phyloP scores from a whole-genome alignment of 2,329 filamentous ascomycete genomes.

The Fusarium mangiferae region DNA sequence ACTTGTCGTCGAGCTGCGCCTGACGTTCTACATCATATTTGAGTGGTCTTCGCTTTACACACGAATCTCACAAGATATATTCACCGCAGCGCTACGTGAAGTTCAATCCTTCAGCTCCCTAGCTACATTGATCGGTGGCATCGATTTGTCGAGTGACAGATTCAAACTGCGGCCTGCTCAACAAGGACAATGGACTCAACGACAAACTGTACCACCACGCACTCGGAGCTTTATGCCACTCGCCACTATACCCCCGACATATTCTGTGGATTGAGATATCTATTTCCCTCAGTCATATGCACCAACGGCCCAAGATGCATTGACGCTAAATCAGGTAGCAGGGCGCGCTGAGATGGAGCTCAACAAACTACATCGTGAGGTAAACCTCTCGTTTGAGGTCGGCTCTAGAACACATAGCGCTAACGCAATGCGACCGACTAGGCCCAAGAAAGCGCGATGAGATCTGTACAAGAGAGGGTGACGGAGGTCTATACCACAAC shows the following conservation, averaged over 20 bases:
- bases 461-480: background rate
- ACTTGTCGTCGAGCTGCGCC: background rate
- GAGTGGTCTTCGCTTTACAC: background rate
- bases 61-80: background rate
- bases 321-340: background rate
- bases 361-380: background rate
- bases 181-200: background rate
- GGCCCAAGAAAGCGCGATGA: background rate
- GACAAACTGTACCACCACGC: background rate
- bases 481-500: background rate
- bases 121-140: rapidly evolving
- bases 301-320: background rate
- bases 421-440: too few relatives aligned
- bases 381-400: too few relatives aligned
- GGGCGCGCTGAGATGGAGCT: background rate
- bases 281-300: background rate
- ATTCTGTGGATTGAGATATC: rapidly evolving
- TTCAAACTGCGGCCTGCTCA: background rate
- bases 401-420: too few relatives aligned
- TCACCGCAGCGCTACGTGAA: background rate
- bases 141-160: background rate
- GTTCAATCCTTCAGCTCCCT: background rate
- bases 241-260: background rate
- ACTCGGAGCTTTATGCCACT: background rate
- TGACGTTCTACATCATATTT: background rate